Evolutionary conservation across 2,329 filamentous ascomycete genomes (phyloP), one percentile per base, ranked within the genome.

Genomic region (Neonectria magnoliae): DNA sequence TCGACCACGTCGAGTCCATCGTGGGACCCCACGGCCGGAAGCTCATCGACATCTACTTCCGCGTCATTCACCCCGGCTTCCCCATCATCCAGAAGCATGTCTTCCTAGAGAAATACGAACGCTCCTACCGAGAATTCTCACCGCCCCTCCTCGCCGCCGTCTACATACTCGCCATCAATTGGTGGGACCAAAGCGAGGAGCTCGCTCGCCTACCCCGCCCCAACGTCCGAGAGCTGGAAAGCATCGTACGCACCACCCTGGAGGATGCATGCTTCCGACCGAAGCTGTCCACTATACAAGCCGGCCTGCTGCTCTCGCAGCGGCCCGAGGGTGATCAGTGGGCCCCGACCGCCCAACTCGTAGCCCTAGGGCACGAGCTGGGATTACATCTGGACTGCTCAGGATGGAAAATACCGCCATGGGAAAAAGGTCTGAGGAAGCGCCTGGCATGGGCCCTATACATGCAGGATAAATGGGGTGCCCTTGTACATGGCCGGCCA

Each of bases 401-500:
- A 5, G 84, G 85, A 57, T 97, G 94, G 94, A 93, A 93, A 66
- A 95, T 97, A 58, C 93, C 94, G 29, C 85, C 86, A 0, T 97
- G 94, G 93, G 94, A 97, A 78, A 91, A 92, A 71, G 92, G 93
- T 0, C 78, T 97, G 63, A 87, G 94, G 65, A 96, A 95, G 77
- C 88, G 94, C 53, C 86, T 97, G 45, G 93, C 93, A 1, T 97
- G 94, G 94, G 94, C 93, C 2, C 80, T 97, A 55, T 97, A 96
- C 77, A 95, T 97, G 91, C 93, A 97, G 80, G 94, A 98, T 79
- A 97, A 87, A 78, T 97, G 94, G 94, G 93, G 92, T 16, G 90
- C 93, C 2, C 83, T 97, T 20, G 90, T 96, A 25, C 92, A 97
- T 74, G 93, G 93, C 51, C 90, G 93, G 11, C 94, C 93, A 1